phyloP scores from a whole-genome alignment of 306 rosid genomes.

The Ceratonia siliqua region DNA sequence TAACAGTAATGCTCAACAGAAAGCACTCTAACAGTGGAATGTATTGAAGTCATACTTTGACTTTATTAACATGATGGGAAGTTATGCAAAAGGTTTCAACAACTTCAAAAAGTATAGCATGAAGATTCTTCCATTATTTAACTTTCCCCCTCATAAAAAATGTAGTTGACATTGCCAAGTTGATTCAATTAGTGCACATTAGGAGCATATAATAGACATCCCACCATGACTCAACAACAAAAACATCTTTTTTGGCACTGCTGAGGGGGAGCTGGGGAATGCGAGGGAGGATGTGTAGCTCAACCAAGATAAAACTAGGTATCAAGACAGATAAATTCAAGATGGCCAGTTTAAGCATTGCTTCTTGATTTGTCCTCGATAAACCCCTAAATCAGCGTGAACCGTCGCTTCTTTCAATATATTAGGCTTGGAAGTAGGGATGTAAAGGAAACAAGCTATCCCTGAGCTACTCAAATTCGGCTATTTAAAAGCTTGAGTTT shows the following conservation, averaged over 20 bases:
- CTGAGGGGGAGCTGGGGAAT: neutral
- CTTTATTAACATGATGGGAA: neutral
- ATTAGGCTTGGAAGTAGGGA: neutral
- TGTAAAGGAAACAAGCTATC: neutral
- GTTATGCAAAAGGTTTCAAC: neutral
- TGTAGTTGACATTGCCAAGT: neutral
- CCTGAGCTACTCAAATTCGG: neutral
- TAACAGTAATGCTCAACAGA: neutral
- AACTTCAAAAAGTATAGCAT: neutral
- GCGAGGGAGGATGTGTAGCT: neutral
- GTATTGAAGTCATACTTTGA: neutral
- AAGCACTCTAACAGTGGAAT: neutral
- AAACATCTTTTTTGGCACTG: neutral
- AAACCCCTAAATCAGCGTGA: constrained; percentile 6
- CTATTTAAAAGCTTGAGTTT: neutral
- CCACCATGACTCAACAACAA: neutral
- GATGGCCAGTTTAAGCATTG: neutral
- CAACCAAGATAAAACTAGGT: neutral
- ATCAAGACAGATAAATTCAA: neutral
- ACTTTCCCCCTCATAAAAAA: neutral
- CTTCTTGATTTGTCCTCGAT: constrained; percentile 6
- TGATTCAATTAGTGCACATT: neutral
- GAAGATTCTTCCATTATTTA: neutral
- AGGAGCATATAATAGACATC: neutral
- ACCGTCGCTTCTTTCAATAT: neutral